Percentiles rank a stretch among this genome's conserved stretches.
phyloP scores from a whole-genome alignment of 306 rosid species.

The Cicer judaicum region DNA sequence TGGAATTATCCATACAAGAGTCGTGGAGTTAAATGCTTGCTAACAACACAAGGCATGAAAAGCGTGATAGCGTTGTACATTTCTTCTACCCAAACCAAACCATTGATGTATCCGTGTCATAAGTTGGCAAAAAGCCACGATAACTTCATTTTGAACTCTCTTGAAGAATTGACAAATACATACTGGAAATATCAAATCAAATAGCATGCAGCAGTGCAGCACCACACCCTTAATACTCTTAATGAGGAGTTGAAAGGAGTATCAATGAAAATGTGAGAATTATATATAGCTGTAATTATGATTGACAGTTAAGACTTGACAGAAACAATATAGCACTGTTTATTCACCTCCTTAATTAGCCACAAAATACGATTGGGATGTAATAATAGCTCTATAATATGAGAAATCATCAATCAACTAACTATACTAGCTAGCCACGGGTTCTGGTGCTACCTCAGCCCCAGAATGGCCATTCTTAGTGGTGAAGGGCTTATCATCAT shows the following conservation, averaged over 20 bases:
- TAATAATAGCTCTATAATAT: conserved; percentile 14
- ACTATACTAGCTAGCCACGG: conserved; percentile 33
- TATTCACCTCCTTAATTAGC: conserved; percentile 31
- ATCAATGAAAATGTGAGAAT: background rate
- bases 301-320: background rate
- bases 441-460: conserved; percentile 60
- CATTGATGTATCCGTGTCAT: background rate
- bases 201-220: background rate
- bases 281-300: background rate
- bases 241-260: background rate
- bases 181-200: background rate
- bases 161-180: background rate
- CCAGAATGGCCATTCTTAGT: conserved; percentile 51
- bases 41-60: background rate
- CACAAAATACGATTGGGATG: conserved; percentile 2
- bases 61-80: background rate
- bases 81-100: background rate
- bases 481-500: conserved; percentile 55
- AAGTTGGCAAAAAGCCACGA: background rate
- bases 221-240: background rate
- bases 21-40: conserved; percentile 11
- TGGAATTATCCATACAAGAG: background rate
- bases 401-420: conserved; percentile 36
- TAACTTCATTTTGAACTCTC: background rate
- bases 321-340: conserved; percentile 1